Percentiles rank a stretch among this genome's conserved stretches.
phyloP scores from a whole-genome alignment of 352 stramenopile genomes.

The Globisporangium takayamanum region DNA sequence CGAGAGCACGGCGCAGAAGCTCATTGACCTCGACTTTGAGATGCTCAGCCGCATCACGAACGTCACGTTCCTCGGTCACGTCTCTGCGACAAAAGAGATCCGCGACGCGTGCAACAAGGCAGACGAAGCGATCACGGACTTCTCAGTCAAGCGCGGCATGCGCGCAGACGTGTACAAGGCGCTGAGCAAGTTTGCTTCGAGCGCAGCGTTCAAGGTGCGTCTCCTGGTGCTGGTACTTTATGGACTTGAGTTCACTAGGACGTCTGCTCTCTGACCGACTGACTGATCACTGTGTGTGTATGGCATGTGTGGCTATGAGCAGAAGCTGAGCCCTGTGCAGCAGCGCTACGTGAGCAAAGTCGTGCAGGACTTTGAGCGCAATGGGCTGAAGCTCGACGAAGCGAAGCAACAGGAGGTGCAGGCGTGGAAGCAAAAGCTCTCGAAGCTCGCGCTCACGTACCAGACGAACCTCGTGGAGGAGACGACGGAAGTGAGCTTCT shows the following conservation, averaged over 20 bases:
- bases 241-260: no score
- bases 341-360: slow-evolving; percentile 75
- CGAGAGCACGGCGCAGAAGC: slow-evolving; percentile 62
- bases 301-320: not conserved
- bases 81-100: slow-evolving; percentile 52
- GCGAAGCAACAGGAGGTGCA: slow-evolving; percentile 70
- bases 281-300: not conserved
- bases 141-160: slow-evolving; percentile 75
- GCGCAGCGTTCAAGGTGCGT: slow-evolving; percentile 34
- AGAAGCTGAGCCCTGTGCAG: slow-evolving; percentile 50
- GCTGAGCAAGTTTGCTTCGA: slow-evolving; percentile 48
- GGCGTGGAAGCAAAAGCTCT: slow-evolving; percentile 80
- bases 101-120: slow-evolving; percentile 78
- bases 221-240: no score
- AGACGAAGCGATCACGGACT: slow-evolving; percentile 73
- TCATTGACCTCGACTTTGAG: slow-evolving; percentile 81
- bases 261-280: slow-evolving; percentile 1
- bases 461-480: slow-evolving; percentile 84
- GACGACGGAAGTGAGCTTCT: slow-evolving; percentile 78
- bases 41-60: slow-evolving; percentile 79
- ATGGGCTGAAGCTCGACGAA: slow-evolving; percentile 66
- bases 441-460: slow-evolving; percentile 77
- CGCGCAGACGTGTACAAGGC: slow-evolving; percentile 79
- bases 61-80: slow-evolving; percentile 83
- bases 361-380: slow-evolving; percentile 82